phyloP scores from a whole-genome alignment of 1,284 basidiomycete genomes.

The Veloboletus limbatus region DNA sequence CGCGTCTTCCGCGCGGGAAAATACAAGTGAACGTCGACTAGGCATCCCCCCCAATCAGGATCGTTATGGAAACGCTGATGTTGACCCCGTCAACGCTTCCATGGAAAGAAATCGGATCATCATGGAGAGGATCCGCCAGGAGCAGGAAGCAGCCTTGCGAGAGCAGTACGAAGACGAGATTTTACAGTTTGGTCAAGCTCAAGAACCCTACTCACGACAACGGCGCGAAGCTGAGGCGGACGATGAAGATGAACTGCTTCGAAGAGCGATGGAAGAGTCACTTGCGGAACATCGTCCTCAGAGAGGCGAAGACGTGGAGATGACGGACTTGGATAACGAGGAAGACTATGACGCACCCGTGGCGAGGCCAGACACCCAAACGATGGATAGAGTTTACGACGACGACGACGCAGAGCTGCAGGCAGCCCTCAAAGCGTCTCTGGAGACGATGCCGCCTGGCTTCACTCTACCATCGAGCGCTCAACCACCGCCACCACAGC shows the following conservation, averaged over 20 bases:
- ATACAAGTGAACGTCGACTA: constrained; percentile 2
- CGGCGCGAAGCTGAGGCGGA: constrained; percentile 32
- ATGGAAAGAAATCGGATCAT: constrained; percentile 61
- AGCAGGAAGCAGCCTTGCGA: constrained; percentile 67
- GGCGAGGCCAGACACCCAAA: constrained; percentile 2
- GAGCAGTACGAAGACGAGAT: constrained; percentile 53
- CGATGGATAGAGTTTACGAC: constrained; percentile 57
- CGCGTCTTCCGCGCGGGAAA: constrained; percentile 6
- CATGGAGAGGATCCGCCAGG: constrained; percentile 61
- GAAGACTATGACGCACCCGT: constrained; percentile 24
- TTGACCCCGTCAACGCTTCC: constrained; percentile 65
- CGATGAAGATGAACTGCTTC: constrained; percentile 60
- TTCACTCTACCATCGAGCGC: constrained; percentile 43
- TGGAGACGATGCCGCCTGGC: constrained; percentile 63
- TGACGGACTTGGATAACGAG: constrained; percentile 27
- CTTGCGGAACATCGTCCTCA: constrained; percentile 37
- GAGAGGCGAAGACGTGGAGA: constrained; percentile 13
- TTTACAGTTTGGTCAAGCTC: constrained; percentile 23
- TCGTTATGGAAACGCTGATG: constrained; percentile 33
- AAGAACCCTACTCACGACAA: constrained; percentile 13
- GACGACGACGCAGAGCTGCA: constrained; percentile 86
- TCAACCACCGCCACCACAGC: constrained; percentile 22
- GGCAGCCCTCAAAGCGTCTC: constrained; percentile 79
- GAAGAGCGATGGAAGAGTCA: constrained; percentile 61
- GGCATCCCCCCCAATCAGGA: constrained; percentile 27